phyloP scores from a whole-genome alignment of 176 grass and related monocot species.

The sorghum (Sorghum bicolor) region DNA sequence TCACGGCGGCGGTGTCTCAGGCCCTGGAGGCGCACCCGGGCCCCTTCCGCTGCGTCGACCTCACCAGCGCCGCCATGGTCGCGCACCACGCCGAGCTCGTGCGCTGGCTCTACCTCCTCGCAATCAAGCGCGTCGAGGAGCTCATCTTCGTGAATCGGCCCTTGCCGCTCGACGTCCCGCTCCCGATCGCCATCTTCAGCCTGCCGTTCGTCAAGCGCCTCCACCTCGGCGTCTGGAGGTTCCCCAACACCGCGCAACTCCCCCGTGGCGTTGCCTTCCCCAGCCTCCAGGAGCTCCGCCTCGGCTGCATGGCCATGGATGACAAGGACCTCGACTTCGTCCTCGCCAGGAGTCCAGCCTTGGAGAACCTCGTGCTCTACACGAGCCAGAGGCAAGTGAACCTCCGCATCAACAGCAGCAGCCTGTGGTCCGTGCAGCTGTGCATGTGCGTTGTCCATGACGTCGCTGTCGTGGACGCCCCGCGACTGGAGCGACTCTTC shows the following conservation, averaged over 20 bases:
- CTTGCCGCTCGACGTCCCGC: not conserved
- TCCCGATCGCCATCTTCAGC: slow-evolving; percentile 10
- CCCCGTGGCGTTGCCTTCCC: slow-evolving; percentile 17
- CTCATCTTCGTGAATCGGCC: slow-evolving; percentile 30
- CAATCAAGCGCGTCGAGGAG: not conserved
- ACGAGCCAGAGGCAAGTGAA: not conserved
- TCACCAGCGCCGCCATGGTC: slow-evolving; percentile 1
- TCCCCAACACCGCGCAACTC: slow-evolving; percentile 13
- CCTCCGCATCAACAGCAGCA: slow-evolving; percentile 14
- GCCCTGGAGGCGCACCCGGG: not conserved
- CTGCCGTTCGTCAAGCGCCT: slow-evolving; percentile 25
- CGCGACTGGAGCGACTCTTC: slow-evolving; percentile 26
- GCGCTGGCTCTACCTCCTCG: slow-evolving; percentile 21
- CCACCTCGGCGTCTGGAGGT: slow-evolving; percentile 19
- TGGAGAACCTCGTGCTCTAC: not conserved
- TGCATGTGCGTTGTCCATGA: not conserved
- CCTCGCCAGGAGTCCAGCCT: slow-evolving; percentile 30
- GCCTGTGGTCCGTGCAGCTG: slow-evolving; percentile 12
- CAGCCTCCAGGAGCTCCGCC: slow-evolving; percentile 23
- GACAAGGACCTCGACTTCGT: slow-evolving; percentile 4
- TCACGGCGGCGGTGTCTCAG: not conserved
- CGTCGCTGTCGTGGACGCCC: slow-evolving; percentile 7
- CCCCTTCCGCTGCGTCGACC: slow-evolving; percentile 9
- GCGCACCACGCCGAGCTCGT: not conserved
- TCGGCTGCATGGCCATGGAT: not conserved